A percentile compares a stretch with the other conserved stretches of the same genome.
phyloP scores from a whole-genome alignment of 768 basidiomycete species.

The Mycena rosella region DNA sequence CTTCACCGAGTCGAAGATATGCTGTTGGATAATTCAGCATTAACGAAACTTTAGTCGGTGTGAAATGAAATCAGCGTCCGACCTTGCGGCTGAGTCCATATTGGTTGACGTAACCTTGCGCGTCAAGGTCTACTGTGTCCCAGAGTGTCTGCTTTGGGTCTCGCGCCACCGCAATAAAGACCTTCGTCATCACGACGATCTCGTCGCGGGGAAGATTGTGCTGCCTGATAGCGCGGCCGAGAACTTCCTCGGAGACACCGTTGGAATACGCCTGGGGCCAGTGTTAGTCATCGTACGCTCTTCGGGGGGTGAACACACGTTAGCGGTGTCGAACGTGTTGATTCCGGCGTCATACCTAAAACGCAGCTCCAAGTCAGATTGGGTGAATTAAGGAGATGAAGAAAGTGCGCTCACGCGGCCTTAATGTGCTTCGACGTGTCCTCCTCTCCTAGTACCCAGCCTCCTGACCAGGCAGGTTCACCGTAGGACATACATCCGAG shows the following conservation, averaged over 20 bases:
- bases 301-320: neutral
- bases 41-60: neutral
- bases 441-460: conserved; percentile 54
- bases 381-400: too few species aligned
- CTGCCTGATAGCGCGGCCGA: conserved; percentile 54
- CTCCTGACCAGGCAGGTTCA: conserved; percentile 44
- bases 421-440: conserved; percentile 55
- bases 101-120: conserved; percentile 58
- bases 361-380: too few species aligned
- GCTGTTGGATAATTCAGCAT: too few species aligned
- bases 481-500: conserved; percentile 47
- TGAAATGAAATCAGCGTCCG: neutral
- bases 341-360: conserved; percentile 19
- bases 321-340: conserved; percentile 22
- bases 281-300: too few species aligned
- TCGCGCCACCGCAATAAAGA: conserved; percentile 51
- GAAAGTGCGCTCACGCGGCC: conserved; percentile 16
- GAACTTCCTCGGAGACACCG: conserved; percentile 52
- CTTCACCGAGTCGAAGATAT: conserved; percentile 70
- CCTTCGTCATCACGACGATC: conserved; percentile 59
- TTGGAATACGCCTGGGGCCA: neutral
- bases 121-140: conserved; percentile 49
- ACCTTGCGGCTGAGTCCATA: conserved; percentile 61
- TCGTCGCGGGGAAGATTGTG: conserved; percentile 52
- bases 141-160: conserved; percentile 58